Evolutionary conservation across 1,284 basidiomycete genomes (phyloP).

Genomic region (Porodaedalea pini): DNA sequence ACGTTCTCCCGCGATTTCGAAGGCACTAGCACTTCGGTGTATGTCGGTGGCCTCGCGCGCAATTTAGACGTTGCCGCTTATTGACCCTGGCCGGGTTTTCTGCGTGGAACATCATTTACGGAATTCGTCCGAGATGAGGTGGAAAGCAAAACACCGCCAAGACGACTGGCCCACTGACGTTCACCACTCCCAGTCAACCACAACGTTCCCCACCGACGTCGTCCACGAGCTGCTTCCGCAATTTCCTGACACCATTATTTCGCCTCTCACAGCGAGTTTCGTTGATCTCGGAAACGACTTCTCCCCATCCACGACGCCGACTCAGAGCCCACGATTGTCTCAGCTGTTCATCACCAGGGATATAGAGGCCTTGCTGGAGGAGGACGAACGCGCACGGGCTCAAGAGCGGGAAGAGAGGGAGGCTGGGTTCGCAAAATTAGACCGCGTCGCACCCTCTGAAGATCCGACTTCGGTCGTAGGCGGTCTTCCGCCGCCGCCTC

Average conservation of each 20-base stretch:
- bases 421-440: not conserved
- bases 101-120: not conserved
- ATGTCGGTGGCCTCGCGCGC: not conserved
- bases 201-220: not conserved
- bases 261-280: not conserved
- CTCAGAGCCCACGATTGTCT: not conserved
- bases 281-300: not conserved
- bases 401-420: not conserved
- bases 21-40: too few species aligned
- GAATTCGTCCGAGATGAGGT: slow-evolving; percentile 5
- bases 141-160: slow-evolving; percentile 9
- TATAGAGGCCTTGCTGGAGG: slow-evolving; percentile 57
- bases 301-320: not conserved
- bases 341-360: slow-evolving; percentile 53
- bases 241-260: not conserved
- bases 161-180: slow-evolving; percentile 1
- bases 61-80: not conserved
- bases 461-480: slow-evolving; percentile 6
- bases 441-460: not conserved
- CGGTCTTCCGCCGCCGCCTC: slow-evolving; percentile 39
- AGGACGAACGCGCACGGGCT: slow-evolving; percentile 43
- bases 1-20: not conserved
- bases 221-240: not conserved
- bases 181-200: not conserved
- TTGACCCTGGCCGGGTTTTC: not conserved